These are phyloP conservation scores for Thymus mandschuricus DNA, from an alignment of 257 asterid genomes.

Conservation along the genomic window DNA sequence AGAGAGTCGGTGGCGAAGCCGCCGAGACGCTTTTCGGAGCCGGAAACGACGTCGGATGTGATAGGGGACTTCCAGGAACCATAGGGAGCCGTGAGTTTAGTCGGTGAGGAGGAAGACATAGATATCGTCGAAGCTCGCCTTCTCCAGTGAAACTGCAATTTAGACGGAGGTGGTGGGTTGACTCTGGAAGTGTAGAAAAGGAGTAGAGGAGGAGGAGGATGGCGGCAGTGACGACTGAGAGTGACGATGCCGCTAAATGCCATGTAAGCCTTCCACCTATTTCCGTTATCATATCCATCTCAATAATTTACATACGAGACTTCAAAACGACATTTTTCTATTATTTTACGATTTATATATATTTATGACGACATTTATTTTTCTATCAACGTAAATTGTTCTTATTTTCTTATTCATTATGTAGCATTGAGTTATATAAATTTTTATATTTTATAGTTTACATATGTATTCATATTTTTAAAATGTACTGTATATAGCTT, in stretches of 20 bases:
- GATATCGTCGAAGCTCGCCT: constrained; percentile 28
- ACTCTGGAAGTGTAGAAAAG: constrained; percentile 21
- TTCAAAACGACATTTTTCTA: too few relatives aligned
- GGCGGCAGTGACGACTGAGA: constrained; percentile 34
- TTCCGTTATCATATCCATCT: too few relatives aligned
- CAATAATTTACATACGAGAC: too few relatives aligned
- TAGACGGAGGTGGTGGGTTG: constrained; percentile 26
- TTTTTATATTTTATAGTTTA: too few relatives aligned
- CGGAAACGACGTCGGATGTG: constrained; percentile 84
- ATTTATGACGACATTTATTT: too few relatives aligned
- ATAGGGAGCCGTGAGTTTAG: constrained; percentile 64
- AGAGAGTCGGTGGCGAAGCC: constrained; percentile 65
- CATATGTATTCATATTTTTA: too few relatives aligned
- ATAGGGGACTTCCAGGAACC: constrained; percentile 98
- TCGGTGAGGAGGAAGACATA: constrained; percentile 41
- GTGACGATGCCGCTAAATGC: constrained; percentile 35
- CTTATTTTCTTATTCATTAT: too few relatives aligned
- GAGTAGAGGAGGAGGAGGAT: neutral
- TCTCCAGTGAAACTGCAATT: constrained; percentile 5
- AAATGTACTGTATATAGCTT: too few relatives aligned
- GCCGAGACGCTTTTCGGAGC: constrained; percentile 71
- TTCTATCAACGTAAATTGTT: too few relatives aligned
- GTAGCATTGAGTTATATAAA: too few relatives aligned
- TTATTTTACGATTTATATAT: too few relatives aligned
- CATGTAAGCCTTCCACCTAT: constrained; percentile 23